Evolutionary conservation across 75 land plant species (phyloP).

Genomic region (Azolla pinnata): DNA sequence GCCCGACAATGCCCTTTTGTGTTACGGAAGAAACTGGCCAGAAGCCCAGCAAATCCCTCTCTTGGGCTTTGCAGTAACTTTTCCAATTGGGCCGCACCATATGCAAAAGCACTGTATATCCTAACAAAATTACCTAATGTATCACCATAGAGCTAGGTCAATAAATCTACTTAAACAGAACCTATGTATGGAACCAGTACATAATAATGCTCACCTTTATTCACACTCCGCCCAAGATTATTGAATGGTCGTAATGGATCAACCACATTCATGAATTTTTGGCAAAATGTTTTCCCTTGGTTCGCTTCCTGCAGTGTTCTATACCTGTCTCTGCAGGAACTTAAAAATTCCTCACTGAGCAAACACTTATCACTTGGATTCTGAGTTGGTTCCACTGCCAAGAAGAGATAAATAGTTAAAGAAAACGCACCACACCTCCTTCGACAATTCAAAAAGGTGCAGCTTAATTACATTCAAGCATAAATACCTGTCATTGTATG

Average conservation of each 20-base stretch:
- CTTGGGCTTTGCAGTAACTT: constrained; percentile 5
- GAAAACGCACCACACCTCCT: not conserved
- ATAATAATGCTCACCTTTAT: not conserved
- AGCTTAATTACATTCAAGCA: not conserved
- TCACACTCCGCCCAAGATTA: constrained; percentile 13
- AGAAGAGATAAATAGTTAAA: not conserved
- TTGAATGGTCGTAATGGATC: constrained; percentile 3
- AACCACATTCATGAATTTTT: not conserved
- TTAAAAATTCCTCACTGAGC: constrained; percentile 1
- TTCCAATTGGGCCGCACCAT: constrained; percentile 1
- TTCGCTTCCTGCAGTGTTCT: not conserved
- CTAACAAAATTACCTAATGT: not conserved
- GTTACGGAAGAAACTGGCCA: constrained; percentile 3
- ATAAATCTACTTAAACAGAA: not conserved
- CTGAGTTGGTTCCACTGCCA: not conserved
- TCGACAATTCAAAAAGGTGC: not conserved
- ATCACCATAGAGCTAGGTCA: not conserved
- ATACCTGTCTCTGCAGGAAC: not conserved
- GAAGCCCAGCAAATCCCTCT: not conserved
- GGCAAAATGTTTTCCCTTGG: not conserved
- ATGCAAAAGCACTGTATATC: constrained; percentile 2
- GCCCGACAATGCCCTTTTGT: constrained; percentile 1
- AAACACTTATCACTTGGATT: not conserved
- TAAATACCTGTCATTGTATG: constrained; percentile 18
- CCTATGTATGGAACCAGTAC: not conserved